Evolutionary conservation across 345 rosid species (phyloP).

Genomic region (Gossypium australe): DNA sequence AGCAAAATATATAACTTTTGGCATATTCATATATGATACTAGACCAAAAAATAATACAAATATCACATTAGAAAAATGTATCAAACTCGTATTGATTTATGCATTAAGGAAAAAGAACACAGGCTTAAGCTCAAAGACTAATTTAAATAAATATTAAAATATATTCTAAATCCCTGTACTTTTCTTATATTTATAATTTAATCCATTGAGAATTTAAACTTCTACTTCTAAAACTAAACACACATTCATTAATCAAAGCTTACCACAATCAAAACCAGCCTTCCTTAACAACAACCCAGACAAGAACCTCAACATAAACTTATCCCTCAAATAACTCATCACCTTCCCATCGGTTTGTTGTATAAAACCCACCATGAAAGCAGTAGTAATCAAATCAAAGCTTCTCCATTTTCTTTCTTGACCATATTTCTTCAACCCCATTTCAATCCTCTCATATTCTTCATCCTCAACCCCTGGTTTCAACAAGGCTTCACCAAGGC

Average conservation of each 20-base stretch:
- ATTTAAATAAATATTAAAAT: too few species aligned
- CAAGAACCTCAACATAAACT: conserved; percentile 12
- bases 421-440: conserved; percentile 32
- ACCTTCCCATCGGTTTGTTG: conserved; percentile 21
- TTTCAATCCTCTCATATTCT: conserved; percentile 16
- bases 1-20: too few species aligned
- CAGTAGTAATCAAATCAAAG: conserved; percentile 27
- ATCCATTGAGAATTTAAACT: too few species aligned
- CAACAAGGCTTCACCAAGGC: conserved; percentile 29
- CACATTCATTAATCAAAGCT: conserved; percentile 15
- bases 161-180: too few species aligned
- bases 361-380: conserved; percentile 31
- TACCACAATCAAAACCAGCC: conserved; percentile 35
- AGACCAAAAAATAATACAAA: too few species aligned
- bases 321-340: conserved; percentile 26
- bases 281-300: conserved; percentile 8
- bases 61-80: too few species aligned
- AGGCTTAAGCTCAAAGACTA: too few species aligned
- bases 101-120: too few species aligned
- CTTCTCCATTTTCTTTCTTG: conserved; percentile 48
- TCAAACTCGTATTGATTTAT: too few species aligned
- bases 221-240: neutral
- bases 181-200: too few species aligned
- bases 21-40: too few species aligned
- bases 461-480: neutral